Evolutionary conservation across 352 stramenopile species (phyloP).

Genomic region (Phytophthora pini): DNA sequence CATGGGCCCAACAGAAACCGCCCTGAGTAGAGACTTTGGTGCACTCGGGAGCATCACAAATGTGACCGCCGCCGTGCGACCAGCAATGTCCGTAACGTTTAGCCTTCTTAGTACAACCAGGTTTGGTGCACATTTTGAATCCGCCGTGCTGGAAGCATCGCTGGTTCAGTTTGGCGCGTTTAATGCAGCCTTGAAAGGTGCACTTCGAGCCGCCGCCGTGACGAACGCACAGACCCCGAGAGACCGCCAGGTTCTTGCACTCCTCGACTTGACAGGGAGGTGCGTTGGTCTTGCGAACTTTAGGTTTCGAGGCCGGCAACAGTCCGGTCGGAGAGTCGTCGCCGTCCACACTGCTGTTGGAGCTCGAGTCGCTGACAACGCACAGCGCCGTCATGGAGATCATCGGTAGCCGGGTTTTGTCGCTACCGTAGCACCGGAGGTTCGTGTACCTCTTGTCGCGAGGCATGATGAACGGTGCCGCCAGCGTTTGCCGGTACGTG

Average conservation of each 20-base stretch:
- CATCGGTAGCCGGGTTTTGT: slow-evolving; percentile 11
- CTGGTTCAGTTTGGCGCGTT: slow-evolving; percentile 69
- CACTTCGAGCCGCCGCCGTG: slow-evolving; percentile 61
- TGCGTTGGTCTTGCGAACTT: slow-evolving; percentile 37
- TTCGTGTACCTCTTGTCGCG: slow-evolving; percentile 28
- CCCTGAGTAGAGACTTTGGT: slow-evolving; percentile 67
- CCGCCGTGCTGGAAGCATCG: slow-evolving; percentile 74
- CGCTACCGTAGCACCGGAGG: slow-evolving; percentile 3
- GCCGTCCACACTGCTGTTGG: slow-evolving; percentile 17
- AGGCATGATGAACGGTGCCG: slow-evolving; percentile 32
- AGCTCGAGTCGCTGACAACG: slow-evolving; percentile 9
- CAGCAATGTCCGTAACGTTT: slow-evolving; percentile 79
- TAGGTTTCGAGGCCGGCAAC: slow-evolving; percentile 4
- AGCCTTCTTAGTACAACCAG: slow-evolving; percentile 64
- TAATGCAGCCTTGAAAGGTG: slow-evolving; percentile 46
- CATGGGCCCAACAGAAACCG: slow-evolving; percentile 73
- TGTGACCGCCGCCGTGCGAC: slow-evolving; percentile 71
- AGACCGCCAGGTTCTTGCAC: slow-evolving; percentile 60
- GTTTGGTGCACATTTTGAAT: slow-evolving; percentile 68
- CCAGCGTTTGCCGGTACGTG: slow-evolving; percentile 29
- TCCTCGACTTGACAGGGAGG: slow-evolving; percentile 54
- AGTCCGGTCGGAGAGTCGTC: slow-evolving; percentile 11
- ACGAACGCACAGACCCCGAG: slow-evolving; percentile 49
- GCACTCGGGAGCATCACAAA: slow-evolving; percentile 60
- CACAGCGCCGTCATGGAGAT: slow-evolving; percentile 15